A percentile compares a stretch with the other conserved stretches of the same genome.
Conservation (phyloP, 2,329 filamentous ascomycete genomes). For the Colletotrichum abscissum region DNA sequence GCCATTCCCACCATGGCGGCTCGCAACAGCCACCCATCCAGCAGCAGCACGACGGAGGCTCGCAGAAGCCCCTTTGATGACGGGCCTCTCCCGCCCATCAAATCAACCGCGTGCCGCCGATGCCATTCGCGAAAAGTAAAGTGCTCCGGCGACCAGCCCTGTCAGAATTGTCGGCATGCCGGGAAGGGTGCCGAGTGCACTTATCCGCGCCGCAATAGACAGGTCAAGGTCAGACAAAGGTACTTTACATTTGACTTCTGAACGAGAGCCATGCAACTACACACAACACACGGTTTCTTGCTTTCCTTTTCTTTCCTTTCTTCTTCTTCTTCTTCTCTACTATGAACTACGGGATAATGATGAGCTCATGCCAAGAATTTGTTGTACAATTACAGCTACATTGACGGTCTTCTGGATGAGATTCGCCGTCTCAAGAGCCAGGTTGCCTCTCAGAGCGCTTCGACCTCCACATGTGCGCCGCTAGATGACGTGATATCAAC, state of each 20-base stretch:
- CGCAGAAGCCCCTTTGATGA: slow-evolving; percentile 26
- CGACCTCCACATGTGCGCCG: background rate
- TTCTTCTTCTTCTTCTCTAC: background rate
- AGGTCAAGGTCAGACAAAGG: slow-evolving; percentile 48
- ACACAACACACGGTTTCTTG: background rate
- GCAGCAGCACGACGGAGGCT: slow-evolving; percentile 4
- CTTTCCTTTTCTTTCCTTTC: background rate
- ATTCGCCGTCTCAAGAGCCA: slow-evolving; percentile 44
- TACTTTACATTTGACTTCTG: slow-evolving; percentile 26
- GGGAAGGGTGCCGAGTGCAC: slow-evolving; percentile 44
- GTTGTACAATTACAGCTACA: slow-evolving; percentile 40
- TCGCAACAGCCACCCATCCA: slow-evolving; percentile 30
- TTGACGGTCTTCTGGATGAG: slow-evolving; percentile 48
- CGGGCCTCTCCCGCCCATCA: slow-evolving; percentile 34
- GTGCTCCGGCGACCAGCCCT: slow-evolving; percentile 47
- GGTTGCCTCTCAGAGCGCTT: background rate
- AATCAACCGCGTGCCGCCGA: slow-evolving; percentile 40
- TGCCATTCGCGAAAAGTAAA: slow-evolving; percentile 49
- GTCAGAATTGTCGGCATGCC: slow-evolving; percentile 45
- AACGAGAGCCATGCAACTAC: background rate
- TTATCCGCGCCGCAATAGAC: slow-evolving; percentile 46
- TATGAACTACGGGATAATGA: background rate
- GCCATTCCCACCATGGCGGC: slow-evolving; percentile 17
- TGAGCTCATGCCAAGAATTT: background rate
- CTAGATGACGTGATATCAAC: background rate